Percentiles rank a stretch among this genome's conserved stretches.
These are phyloP conservation scores for Datura wrightii DNA, from an alignment of 257 asterid genomes.

Conservation along the genomic window DNA sequence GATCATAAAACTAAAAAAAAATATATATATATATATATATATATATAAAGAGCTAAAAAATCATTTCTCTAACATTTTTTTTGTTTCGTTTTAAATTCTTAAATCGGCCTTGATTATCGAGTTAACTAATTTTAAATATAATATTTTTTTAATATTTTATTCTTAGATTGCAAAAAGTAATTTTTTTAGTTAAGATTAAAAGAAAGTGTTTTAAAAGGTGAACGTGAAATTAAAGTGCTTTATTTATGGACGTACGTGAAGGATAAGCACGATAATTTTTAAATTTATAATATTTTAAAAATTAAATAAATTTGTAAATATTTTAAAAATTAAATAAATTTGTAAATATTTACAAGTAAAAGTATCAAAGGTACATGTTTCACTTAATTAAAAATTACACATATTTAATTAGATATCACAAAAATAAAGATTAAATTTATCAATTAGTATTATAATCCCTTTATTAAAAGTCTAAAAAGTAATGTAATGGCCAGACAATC, in stretches of 20 bases:
- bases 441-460: no score
- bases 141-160: background rate
- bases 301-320: no score
- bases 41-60: no score
- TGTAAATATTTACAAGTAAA: no score
- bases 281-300: background rate
- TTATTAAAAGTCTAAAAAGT: background rate
- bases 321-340: background rate
- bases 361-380: no score
- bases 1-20: no score
- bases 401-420: no score
- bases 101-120: background rate
- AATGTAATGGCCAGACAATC: background rate
- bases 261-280: background rate
- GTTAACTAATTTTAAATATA: background rate
- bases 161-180: background rate
- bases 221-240: background rate
- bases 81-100: background rate
- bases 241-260: background rate
- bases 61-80: no score
- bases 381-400: background rate
- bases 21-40: no score
- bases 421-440: no score
- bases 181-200: background rate
- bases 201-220: background rate